Percentiles rank a stretch among this genome's conserved stretches.
phyloP scores from a whole-genome alignment of 78 protist species.

The Neovahlkampfia damariscottae region DNA sequence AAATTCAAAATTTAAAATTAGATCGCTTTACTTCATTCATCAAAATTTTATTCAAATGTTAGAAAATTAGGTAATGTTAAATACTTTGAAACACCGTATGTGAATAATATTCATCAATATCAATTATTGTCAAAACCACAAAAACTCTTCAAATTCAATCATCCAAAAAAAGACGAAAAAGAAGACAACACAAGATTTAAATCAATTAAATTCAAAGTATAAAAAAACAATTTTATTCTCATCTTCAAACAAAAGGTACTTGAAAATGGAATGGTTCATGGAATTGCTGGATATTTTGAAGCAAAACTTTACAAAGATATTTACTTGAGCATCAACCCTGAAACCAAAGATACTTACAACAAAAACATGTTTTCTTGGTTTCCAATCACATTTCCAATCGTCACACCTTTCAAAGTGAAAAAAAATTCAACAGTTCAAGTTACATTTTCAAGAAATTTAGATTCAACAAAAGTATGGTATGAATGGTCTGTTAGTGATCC shows the following conservation, averaged over 20 bases:
- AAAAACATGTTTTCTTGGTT: constrained; percentile 93
- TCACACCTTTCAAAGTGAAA: not conserved
- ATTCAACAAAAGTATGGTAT: constrained; percentile 71
- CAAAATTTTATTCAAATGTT: constrained; percentile 45
- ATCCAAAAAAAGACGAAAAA: constrained; percentile 49
- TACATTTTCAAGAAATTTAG: constrained; percentile 41
- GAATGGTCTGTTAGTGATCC: constrained; percentile 80
- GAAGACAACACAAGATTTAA: not conserved
- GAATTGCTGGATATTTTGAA: constrained; percentile 91
- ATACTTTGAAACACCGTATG: constrained; percentile 81
- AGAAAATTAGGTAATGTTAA: not conserved
- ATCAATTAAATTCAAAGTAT: not conserved
- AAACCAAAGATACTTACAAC: constrained; percentile 56
- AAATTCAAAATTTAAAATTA: too few relatives aligned
- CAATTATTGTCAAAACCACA: constrained; percentile 16
- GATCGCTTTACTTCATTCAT: constrained; percentile 64
- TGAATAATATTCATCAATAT: constrained; percentile 52
- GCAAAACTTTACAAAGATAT: constrained; percentile 69
- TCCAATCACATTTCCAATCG: constrained; percentile 85
- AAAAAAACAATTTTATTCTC: not conserved
- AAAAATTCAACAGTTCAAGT: constrained; percentile 10
- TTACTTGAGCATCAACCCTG: constrained; percentile 56
- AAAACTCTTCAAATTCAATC: constrained; percentile 58
- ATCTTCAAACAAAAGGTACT: constrained; percentile 13
- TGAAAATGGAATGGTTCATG: constrained; percentile 53